Percentiles rank a stretch among this genome's conserved stretches.
Evolutionary conservation across 176 grass and related monocot genomes (phyloP).

Genomic region (Puccinellia tenuiflora): DNA sequence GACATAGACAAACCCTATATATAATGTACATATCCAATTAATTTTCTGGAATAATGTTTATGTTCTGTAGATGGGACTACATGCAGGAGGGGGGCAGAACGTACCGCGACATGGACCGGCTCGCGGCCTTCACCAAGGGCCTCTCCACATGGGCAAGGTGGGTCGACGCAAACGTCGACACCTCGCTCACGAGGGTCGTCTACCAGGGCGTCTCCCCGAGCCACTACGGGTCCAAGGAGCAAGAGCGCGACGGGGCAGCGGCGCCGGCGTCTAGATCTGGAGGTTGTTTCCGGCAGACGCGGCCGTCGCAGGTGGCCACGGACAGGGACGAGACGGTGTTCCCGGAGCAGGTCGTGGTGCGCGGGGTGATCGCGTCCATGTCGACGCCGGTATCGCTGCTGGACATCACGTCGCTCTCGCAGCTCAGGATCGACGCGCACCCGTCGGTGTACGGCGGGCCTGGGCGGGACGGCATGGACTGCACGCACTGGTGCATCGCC

Average conservation of each 20-base stretch:
- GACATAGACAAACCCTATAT: too few species aligned
- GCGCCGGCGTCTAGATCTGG: constrained; percentile 1
- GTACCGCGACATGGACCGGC: constrained; percentile 48
- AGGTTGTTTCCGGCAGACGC: constrained; percentile 43
- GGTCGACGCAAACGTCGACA: constrained; percentile 26
- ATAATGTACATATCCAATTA: too few species aligned
- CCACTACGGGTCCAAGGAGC: constrained; percentile 20
- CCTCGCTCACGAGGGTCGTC: too few species aligned
- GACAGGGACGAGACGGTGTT: not conserved
- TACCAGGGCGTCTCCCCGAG: too few species aligned
- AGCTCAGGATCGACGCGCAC: constrained; percentile 83
- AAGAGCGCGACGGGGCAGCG: constrained; percentile 2
- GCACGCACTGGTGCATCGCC: constrained; percentile 81
- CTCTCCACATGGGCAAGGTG: constrained; percentile 52
- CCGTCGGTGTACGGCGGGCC: constrained; percentile 66
- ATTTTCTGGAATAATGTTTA: too few species aligned
- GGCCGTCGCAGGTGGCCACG: constrained; percentile 39
- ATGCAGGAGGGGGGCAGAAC: constrained; percentile 29
- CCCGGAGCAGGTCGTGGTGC: constrained; percentile 43
- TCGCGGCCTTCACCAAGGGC: constrained; percentile 41
- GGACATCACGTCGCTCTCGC: constrained; percentile 68
- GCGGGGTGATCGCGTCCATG: constrained; percentile 35
- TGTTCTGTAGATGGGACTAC: constrained; percentile 56
- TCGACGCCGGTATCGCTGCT: constrained; percentile 47
- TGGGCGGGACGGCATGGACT: constrained; percentile 45